Evolutionary conservation across 2,329 filamentous ascomycete species (phyloP), one percentile per base, ranked within the genome.

Genomic region (Xylaria sp.): DNA sequence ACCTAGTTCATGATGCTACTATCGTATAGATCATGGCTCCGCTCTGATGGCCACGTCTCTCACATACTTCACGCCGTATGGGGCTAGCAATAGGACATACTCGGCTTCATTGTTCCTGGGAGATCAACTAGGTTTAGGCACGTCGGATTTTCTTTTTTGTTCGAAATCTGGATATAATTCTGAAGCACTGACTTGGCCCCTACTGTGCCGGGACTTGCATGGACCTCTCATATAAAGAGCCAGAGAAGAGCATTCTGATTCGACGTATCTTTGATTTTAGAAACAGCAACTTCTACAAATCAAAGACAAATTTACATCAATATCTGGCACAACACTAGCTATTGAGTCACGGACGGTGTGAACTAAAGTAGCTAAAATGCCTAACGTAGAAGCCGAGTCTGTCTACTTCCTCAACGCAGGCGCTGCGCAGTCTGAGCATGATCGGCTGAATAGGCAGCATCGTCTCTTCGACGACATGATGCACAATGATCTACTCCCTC

Each of bases 371-470:
- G 23, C 12, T 28, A 62, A 43, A 0, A 70, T 70, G 65, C 18
- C 58, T 46, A 49, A 39, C 31, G 51, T 36, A 3, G 20, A 33
- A 39, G 23, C 60, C 25, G 60, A 67, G 3, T 67, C 69, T 4
- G 70, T 72, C 43, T 72, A 72, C 25, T 46, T 70, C n/a, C 70
- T 72, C 3, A 70, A 71, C 28, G 49, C 57, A 33, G 69, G 69
- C 1, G 63, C 66, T 10, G 62, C 64, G 13, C 51, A 72, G 18
- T 28, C 58, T 2, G 67, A 72, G 49, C 64, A 66, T 7, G 62
- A 55, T 7, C 56, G 70, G 20, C 52, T 72, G 10, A 68, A 72
- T 49, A 62, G 13, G 23, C 70, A 72, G 36, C 68, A 70, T 57
- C 20, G 10, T 25, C 33, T 70, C 2, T 72, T 68, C 43, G 58